Conservation (phyloP, 306 rosid genomes). For the Oxytropis ochrocephala region DNA sequence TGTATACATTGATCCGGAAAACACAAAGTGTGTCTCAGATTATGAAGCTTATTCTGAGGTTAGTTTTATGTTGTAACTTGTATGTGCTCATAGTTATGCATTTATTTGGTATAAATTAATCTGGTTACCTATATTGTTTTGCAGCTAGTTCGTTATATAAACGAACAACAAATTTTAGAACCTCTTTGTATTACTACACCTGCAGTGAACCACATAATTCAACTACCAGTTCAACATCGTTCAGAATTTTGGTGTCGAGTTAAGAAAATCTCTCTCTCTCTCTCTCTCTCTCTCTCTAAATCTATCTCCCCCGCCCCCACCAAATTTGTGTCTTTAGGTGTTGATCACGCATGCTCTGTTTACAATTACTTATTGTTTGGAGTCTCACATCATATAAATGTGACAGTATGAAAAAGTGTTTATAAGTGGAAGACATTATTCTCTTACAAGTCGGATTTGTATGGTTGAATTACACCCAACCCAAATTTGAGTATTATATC, state of each 20-base stretch:
- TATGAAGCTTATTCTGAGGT: constrained; percentile 22
- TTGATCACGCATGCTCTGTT: not conserved
- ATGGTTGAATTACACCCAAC: too few relatives aligned
- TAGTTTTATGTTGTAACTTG: not conserved
- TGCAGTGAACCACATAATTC: constrained; percentile 6
- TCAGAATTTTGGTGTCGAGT: constrained; percentile 23
- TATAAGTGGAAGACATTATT: too few relatives aligned
- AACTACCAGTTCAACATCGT: not conserved
- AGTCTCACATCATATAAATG: too few relatives aligned
- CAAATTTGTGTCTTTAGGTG: not conserved
- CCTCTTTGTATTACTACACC: constrained; percentile 23
- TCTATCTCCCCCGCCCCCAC: too few relatives aligned
- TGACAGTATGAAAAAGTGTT: too few relatives aligned
- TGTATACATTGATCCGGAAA: constrained; percentile 21
- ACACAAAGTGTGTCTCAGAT: constrained; percentile 33
- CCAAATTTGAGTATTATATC: too few relatives aligned
- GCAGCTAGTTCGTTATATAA: constrained; percentile 30
- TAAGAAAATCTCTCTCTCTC: not conserved
- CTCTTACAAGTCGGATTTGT: too few relatives aligned
- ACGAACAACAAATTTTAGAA: constrained; percentile 24
- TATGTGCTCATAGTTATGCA: not conserved
- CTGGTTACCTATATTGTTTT: not conserved
- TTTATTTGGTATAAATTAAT: not conserved
- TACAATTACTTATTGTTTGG: too few relatives aligned
- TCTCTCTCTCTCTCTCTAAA: not conserved